Percentiles rank a stretch among this genome's conserved stretches.
Evolutionary conservation across 441 rosid species (phyloP).

Genomic region (Populus tomentosa): DNA sequence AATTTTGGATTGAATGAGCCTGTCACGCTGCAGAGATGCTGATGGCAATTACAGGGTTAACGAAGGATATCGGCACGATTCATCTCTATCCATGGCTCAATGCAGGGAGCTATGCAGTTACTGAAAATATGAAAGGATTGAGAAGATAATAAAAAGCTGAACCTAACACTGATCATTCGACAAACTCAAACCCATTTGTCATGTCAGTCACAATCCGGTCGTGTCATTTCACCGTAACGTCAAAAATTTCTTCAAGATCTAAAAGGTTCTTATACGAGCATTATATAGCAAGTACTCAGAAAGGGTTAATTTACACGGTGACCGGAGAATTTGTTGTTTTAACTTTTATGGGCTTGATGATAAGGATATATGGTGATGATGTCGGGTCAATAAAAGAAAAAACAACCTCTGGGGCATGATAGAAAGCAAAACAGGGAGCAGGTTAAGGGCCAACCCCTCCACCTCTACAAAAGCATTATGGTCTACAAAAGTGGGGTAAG

Average conservation of each 20-base stretch:
- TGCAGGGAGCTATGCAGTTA: not conserved
- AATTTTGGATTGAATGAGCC: not conserved
- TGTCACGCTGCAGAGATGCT: not conserved
- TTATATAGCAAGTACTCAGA: not conserved
- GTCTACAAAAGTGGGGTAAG: constrained; percentile 26
- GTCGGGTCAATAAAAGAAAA: not conserved
- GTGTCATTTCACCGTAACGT: not conserved
- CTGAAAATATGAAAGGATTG: not conserved
- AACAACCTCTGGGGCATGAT: constrained; percentile 11
- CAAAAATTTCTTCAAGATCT: not conserved
- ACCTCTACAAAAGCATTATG: constrained; percentile 27
- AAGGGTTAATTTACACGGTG: not conserved
- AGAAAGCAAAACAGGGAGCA: constrained; percentile 20
- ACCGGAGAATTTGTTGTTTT: not conserved
- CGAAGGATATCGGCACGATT: not conserved
- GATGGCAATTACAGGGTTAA: not conserved
- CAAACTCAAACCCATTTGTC: not conserved
- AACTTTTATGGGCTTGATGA: not conserved
- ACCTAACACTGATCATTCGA: not conserved
- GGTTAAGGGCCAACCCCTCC: constrained; percentile 23
- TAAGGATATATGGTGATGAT: not conserved
- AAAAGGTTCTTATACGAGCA: not conserved
- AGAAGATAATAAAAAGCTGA: not conserved
- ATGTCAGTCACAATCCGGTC: not conserved
- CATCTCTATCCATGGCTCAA: not conserved